Evolutionary conservation across 352 stramenopile genomes (phyloP).

Genomic region (Phytophthora brassicae): DNA sequence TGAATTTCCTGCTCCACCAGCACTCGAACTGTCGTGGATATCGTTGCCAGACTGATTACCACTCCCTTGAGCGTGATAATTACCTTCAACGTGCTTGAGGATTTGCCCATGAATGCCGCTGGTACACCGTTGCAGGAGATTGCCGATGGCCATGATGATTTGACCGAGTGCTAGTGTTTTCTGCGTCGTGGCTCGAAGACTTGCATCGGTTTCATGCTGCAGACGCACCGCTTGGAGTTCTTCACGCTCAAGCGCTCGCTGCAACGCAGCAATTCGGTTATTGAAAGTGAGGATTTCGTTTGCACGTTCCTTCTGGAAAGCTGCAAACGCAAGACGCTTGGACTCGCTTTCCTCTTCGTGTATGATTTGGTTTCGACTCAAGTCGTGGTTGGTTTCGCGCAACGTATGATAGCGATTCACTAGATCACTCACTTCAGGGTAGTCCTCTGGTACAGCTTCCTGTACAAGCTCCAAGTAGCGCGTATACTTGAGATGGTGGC

Average conservation of each 20-base stretch:
- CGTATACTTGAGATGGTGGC: slow-evolving; percentile 87
- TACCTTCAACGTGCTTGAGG: slow-evolving; percentile 85
- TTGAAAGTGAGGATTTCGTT: slow-evolving; percentile 94
- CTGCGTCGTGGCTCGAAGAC: slow-evolving; percentile 85
- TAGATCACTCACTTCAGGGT: slow-evolving; percentile 90
- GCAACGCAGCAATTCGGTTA: slow-evolving; percentile 88
- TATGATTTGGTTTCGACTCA: slow-evolving; percentile 67
- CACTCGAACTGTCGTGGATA: slow-evolving; percentile 11
- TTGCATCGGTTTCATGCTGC: slow-evolving; percentile 89
- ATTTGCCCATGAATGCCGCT: slow-evolving; percentile 87
- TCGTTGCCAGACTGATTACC: slow-evolving; percentile 23
- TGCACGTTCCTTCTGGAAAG: slow-evolving; percentile 87
- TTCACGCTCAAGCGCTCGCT: slow-evolving; percentile 74
- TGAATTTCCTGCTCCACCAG: slow-evolving; percentile 5
- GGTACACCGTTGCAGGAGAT: slow-evolving; percentile 81
- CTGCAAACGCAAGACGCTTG: slow-evolving; percentile 79
- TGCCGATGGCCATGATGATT: slow-evolving; percentile 88
- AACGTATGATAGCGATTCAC: slow-evolving; percentile 92
- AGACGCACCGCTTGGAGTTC: slow-evolving; percentile 72
- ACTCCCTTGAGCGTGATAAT: slow-evolving; percentile 16
- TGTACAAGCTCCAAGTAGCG: slow-evolving; percentile 89
- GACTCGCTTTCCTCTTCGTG: slow-evolving; percentile 88
- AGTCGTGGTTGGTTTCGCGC: slow-evolving; percentile 88
- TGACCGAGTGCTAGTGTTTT: slow-evolving; percentile 91
- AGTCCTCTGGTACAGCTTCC: slow-evolving; percentile 89